Base-by-base conservation (phyloP, 1,139 yeast genomes). In the Debaryomyces robertsiae region DNA sequence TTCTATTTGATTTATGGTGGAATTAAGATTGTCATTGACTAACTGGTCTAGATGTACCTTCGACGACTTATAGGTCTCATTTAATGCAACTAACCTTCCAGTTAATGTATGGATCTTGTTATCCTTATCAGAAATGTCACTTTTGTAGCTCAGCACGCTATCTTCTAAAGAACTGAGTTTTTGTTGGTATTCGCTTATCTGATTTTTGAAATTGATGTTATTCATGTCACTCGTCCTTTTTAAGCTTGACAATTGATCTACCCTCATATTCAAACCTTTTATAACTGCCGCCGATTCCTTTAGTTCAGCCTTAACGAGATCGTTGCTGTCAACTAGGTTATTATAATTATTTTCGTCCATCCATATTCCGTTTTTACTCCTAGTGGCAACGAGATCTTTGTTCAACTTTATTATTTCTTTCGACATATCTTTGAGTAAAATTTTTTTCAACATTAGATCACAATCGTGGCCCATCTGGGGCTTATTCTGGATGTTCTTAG, bases 401-500 rank as follows among this genome's bases (percentile, higher is more conserved):
- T 75, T 76, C 11, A 80, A 56, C 49, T 72, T 75, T 4, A 77
- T 67, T n/a, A 82, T 63, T 49, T 82, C 88, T 11, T 65, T 65
- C 1, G 82, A 73, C 35, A 83, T 64, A 45, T 77, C 83, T 47
- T 75, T 78, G 16, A 84, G 69, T 18, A 82, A 60, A 1, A 79
- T 86, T 36, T 75, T 73, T 52, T 84, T 79, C 50, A 86, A 60
- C 36, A 82, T 67, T 63, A 69, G 15, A 65, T 75, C 63, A 63
- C 80, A 56, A 72, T 85, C 57, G 68, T 75, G 65, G 2, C 73
- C 73, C 17, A 60, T 49, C 54, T 82, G 90, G 5, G 91, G 91
- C 40, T 78, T 72, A 57, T 89, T 89, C 53, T 79, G 81, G 49
- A 89, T 87, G 43, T 79, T 82, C 52, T 86, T 86, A 0, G 90